Evolutionary conservation across 2,329 filamentous ascomycete species (phyloP).

Genomic region (Colletotrichum coccodes): DNA sequence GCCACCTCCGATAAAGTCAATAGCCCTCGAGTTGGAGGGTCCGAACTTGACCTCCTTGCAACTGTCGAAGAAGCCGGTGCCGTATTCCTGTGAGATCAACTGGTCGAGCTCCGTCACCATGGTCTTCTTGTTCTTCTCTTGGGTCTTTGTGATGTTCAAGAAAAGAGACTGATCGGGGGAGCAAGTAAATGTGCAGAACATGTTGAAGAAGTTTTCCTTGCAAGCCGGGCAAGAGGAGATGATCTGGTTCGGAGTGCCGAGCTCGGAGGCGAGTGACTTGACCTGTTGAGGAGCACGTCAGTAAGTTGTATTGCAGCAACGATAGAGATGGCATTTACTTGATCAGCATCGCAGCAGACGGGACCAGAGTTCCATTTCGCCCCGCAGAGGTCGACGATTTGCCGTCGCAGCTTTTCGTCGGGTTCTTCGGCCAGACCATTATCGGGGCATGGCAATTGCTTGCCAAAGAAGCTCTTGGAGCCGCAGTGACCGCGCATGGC

Average conservation of each 20-base stretch:
- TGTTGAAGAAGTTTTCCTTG: conserved; percentile 98
- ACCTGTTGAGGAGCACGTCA: conserved; percentile 62
- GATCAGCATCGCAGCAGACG: conserved; percentile 85
- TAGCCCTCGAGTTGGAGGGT: conserved; percentile 90
- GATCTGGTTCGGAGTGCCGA: conserved; percentile 87
- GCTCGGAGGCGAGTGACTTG: conserved; percentile 81
- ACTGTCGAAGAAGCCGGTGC: conserved; percentile 90
- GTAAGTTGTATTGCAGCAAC: neutral
- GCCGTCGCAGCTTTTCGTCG: conserved; percentile 74
- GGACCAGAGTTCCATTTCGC: conserved; percentile 84
- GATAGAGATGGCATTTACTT: conserved; percentile 60
- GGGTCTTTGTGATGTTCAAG: conserved; percentile 86
- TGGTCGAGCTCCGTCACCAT: conserved; percentile 89
- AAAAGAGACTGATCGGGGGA: conserved; percentile 97
- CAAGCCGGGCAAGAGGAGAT: conserved; percentile 96
- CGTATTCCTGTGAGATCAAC: conserved; percentile 85
- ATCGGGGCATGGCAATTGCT: conserved; percentile 90
- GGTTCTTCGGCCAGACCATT: conserved; percentile 85
- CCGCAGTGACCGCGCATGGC: conserved; percentile 93
- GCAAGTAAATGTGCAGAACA: conserved; percentile 98
- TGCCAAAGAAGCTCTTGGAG: conserved; percentile 88
- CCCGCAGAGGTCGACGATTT: conserved; percentile 88
- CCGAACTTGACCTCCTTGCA: conserved; percentile 99
- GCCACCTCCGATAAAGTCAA: conserved; percentile 95
- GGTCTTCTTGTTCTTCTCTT: conserved; percentile 65